phyloP scores from a whole-genome alignment of 192 early-diverging fungal species.

The Coemansia sp. region DNA sequence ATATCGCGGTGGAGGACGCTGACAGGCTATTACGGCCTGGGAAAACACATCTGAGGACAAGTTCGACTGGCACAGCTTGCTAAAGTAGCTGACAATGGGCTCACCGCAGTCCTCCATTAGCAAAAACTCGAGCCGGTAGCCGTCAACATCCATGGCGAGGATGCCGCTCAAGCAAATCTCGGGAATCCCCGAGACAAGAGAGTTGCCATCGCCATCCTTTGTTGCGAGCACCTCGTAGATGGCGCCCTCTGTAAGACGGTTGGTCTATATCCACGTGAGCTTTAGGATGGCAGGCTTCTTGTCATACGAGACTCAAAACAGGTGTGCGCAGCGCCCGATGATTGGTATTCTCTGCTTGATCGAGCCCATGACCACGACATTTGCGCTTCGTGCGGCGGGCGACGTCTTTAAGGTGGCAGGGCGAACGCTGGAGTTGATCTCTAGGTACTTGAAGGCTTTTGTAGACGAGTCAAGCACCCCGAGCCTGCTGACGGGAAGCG shows the following conservation, averaged over 20 bases:
- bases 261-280: not conserved
- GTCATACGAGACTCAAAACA: not conserved
- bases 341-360: not conserved
- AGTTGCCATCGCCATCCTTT: not conserved
- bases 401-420: not conserved
- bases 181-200: not conserved
- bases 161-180: not conserved
- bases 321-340: not conserved
- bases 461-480: not conserved
- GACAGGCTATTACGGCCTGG: no score
- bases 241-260: constrained; percentile 11
- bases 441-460: not conserved
- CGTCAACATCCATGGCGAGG: not conserved
- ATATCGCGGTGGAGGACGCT: no score
- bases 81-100: not conserved
- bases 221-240: constrained; percentile 6
- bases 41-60: not conserved
- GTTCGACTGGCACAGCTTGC: not conserved
- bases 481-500: not conserved
- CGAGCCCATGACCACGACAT: not conserved
- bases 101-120: constrained; percentile 13
- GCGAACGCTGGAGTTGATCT: not conserved
- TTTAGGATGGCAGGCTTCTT: not conserved
- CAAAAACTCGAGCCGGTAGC: constrained; percentile 8
- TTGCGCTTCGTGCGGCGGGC: not conserved